Evolutionary conservation across 306 rosid genomes (phyloP).

Genomic region (Castanopsis chinensis): DNA sequence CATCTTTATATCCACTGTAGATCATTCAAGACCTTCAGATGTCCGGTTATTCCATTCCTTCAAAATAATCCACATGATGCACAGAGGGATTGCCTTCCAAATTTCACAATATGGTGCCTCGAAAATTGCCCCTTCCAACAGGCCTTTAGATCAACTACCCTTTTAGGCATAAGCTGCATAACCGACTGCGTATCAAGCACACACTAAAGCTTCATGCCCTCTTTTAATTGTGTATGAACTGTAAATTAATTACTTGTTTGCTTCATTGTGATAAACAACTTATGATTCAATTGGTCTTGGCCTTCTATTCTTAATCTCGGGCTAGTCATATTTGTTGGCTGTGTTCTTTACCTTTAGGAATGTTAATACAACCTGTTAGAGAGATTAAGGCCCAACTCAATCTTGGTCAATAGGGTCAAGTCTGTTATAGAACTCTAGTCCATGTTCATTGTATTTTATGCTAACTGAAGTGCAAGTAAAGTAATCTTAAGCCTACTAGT

Average conservation of each 20-base stretch:
- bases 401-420: conserved; percentile 53
- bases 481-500: too few relatives aligned
- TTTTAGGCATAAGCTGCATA: too few relatives aligned
- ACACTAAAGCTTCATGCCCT: not conserved
- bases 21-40: too few relatives aligned
- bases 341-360: not conserved
- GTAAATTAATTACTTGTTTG: not conserved
- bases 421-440: conserved; percentile 57
- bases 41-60: too few relatives aligned
- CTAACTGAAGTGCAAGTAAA: too few relatives aligned
- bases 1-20: too few relatives aligned
- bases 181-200: not conserved
- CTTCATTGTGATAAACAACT: not conserved
- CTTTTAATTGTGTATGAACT: not conserved
- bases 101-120: too few relatives aligned
- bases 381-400: not conserved
- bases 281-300: not conserved
- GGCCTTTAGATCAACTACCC: too few relatives aligned
- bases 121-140: too few relatives aligned
- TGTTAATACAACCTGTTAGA: not conserved
- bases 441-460: conserved; percentile 15
- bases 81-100: too few relatives aligned
- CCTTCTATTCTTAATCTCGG: not conserved
- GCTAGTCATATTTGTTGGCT: not conserved
- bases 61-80: too few relatives aligned